Evolutionary conservation across 176 grass and related monocot genomes (phyloP).

Genomic region (Saccharum officinarum): DNA sequence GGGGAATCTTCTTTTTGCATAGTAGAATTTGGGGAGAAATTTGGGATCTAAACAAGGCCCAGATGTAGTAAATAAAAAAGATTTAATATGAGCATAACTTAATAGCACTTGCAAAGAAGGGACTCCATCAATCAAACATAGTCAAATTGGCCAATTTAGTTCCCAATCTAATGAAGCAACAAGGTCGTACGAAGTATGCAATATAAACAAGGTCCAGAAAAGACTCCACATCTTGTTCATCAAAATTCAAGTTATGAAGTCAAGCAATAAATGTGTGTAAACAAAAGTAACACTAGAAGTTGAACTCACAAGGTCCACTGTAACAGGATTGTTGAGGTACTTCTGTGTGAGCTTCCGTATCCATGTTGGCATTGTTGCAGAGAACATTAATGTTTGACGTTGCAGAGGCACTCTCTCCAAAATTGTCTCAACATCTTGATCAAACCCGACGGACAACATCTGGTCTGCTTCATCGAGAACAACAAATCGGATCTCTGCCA

Average conservation of each 20-base stretch:
- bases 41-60: too few relatives aligned
- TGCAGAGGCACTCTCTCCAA: conserved; percentile 62
- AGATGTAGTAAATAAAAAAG: neutral
- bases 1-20: too few relatives aligned
- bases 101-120: neutral
- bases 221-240: neutral
- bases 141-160: conserved; percentile 2
- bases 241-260: neutral
- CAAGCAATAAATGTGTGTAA: neutral
- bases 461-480: conserved; percentile 99
- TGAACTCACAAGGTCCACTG: conserved; percentile 85
- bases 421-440: conserved; percentile 84
- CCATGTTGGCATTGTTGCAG: conserved; percentile 96
- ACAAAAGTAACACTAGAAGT: neutral
- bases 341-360: conserved; percentile 81
- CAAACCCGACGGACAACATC: conserved; percentile 98
- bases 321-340: conserved; percentile 68
- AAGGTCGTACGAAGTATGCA: neutral
- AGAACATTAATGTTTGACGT: conserved; percentile 95
- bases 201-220: neutral
- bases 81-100: neutral
- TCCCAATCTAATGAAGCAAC: neutral
- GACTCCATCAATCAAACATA: neutral
- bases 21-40: too few relatives aligned
- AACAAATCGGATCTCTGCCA: conserved; percentile 73